These are phyloP conservation scores for Phialemoniopsis sp. DNA, from an alignment of 2,329 filamentous ascomycete species.

Conservation along the genomic window DNA sequence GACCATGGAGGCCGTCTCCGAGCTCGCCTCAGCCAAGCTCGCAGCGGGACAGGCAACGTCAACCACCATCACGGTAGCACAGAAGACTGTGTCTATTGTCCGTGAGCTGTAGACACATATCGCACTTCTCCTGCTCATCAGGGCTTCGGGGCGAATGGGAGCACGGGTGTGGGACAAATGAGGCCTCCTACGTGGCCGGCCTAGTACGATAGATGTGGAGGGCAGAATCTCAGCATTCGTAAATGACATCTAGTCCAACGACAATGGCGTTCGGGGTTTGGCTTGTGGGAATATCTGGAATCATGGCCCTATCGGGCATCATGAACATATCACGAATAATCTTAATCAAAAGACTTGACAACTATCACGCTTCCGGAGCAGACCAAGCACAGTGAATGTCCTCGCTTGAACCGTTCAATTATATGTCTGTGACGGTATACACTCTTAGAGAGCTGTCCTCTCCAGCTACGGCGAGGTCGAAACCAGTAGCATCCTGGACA, in stretches of 20 bases:
- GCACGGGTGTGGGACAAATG: no score
- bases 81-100: slow-evolving; percentile 17
- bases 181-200: no score
- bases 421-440: slow-evolving; percentile 36
- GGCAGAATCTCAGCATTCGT: slow-evolving; percentile 1
- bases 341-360: slow-evolving; percentile 2
- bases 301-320: slow-evolving; percentile 2
- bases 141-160: no score
- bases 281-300: no score
- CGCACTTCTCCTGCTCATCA: no score
- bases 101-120: slow-evolving; percentile 27
- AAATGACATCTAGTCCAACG: slow-evolving; percentile 1
- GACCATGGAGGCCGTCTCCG: slow-evolving; percentile 35
- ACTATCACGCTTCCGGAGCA: no score
- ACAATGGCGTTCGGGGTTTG: no score
- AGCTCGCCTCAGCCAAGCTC: slow-evolving; percentile 27
- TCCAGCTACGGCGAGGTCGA: slow-evolving; percentile 49
- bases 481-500: slow-evolving; percentile 13
- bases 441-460: slow-evolving; percentile 59
- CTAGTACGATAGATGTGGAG: no score
- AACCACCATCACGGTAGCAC: slow-evolving; percentile 19
- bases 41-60: slow-evolving; percentile 12
- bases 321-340: slow-evolving; percentile 8
- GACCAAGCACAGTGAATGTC: no score
- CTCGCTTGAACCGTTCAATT: no score